Evolutionary conservation across 179 eudicot genomes (phyloP).

Genomic region (Gypsophila paniculata): DNA sequence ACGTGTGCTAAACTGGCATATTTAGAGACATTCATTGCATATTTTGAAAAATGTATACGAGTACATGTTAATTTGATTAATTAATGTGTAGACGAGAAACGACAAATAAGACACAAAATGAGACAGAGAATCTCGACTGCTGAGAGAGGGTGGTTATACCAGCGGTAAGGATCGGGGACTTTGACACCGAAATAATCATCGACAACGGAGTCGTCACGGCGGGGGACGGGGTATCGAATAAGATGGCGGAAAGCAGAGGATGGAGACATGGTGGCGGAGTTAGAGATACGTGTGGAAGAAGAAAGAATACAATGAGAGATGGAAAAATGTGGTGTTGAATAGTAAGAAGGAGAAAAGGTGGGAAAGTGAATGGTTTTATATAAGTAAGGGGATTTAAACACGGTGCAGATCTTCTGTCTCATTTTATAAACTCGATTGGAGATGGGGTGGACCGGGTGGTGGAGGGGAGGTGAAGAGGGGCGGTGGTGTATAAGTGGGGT

Average conservation of each 20-base stretch:
- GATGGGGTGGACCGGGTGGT: not conserved
- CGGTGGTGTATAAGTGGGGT: not conserved
- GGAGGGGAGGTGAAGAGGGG: not conserved
- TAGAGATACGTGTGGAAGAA: conserved; percentile 16
- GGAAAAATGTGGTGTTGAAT: not conserved
- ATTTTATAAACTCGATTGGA: no score
- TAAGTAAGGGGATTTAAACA: not conserved
- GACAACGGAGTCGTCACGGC: conserved; percentile 67
- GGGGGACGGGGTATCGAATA: conserved; percentile 49
- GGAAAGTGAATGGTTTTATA: not conserved
- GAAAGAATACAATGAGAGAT: conserved; percentile 22
- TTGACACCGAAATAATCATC: conserved; percentile 73
- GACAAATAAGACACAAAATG: not conserved
- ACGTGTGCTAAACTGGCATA: no score
- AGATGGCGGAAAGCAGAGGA: conserved; percentile 28
- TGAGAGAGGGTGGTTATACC: no score
- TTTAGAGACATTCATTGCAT: no score
- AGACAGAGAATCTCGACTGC: not conserved
- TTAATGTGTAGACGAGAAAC: no score
- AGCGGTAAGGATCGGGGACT: conserved; percentile 81
- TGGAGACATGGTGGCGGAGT: conserved; percentile 26
- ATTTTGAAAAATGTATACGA: no score
- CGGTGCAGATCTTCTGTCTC: no score
- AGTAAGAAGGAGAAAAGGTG: not conserved
- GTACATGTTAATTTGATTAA: no score